These are phyloP conservation scores for Hibiscus syriacus DNA, from an alignment of 345 rosid genomes.

Conservation along the genomic window DNA sequence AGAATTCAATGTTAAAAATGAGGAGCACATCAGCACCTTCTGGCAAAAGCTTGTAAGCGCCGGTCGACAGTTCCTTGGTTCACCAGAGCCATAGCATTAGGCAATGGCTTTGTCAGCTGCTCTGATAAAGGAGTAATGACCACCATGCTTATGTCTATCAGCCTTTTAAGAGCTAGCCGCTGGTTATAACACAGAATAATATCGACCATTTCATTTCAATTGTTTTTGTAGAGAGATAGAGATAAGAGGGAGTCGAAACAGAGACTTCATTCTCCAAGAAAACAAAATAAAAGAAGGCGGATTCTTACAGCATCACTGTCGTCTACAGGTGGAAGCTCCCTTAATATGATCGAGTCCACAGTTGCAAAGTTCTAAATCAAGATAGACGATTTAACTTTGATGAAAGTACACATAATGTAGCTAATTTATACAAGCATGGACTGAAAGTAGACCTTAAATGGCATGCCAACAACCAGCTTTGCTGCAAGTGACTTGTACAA, in stretches of 20 bases:
- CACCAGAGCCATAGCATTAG: slow-evolving; percentile 87
- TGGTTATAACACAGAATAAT: too few species aligned
- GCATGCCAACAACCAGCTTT: slow-evolving; percentile 92
- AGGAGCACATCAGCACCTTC: slow-evolving; percentile 58
- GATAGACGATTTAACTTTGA: slow-evolving; percentile 10
- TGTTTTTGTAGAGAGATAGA: too few species aligned
- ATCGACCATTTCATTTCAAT: too few species aligned
- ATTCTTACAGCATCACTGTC: slow-evolving; percentile 77
- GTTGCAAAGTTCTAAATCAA: slow-evolving; percentile 78
- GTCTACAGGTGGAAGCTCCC: slow-evolving; percentile 82
- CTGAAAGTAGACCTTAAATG: slow-evolving; percentile 66
- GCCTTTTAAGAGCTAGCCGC: slow-evolving; percentile 88
- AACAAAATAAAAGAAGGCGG: too few species aligned
- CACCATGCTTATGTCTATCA: slow-evolving; percentile 93
- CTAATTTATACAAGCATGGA: slow-evolving; percentile 4
- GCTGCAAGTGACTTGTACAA: slow-evolving; percentile 89
- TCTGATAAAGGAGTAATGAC: slow-evolving; percentile 82
- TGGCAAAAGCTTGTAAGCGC: slow-evolving; percentile 80
- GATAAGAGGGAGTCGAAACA: too few species aligned
- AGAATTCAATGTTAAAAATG: slow-evolving; percentile 9
- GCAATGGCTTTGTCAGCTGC: slow-evolving; percentile 89
- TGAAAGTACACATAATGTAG: slow-evolving; percentile 2
- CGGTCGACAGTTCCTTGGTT: slow-evolving; percentile 81
- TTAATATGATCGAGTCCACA: slow-evolving; percentile 59
- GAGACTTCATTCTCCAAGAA: too few species aligned